Conservation (phyloP, 179 eudicot genomes). For the Actinidia polygama region DNA sequence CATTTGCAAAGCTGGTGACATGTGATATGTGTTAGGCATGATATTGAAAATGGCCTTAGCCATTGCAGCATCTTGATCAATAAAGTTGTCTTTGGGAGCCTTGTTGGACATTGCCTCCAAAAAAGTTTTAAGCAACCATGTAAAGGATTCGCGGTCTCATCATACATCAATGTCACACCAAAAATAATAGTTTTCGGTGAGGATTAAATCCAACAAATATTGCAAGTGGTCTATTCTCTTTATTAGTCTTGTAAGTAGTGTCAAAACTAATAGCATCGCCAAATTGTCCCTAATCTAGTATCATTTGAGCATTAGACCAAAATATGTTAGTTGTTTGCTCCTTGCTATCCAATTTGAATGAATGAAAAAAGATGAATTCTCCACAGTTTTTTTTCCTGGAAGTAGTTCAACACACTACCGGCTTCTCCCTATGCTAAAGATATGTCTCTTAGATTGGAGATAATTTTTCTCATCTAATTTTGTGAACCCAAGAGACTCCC, state of each 20-base stretch:
- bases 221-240: constrained; percentile 9
- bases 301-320: constrained; percentile 19
- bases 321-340: neutral
- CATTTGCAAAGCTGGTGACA: too few relatives aligned
- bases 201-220: constrained; percentile 15
- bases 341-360: neutral
- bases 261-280: constrained; percentile 21
- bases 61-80: constrained; percentile 18
- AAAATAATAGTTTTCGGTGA: constrained; percentile 8
- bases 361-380: too few relatives aligned
- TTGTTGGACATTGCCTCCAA: neutral
- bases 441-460: neutral
- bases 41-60: too few relatives aligned
- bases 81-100: neutral
- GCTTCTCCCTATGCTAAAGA: neutral
- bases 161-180: constrained; percentile 1
- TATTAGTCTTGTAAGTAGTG: constrained; percentile 16
- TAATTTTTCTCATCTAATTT: neutral
- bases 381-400: too few relatives aligned
- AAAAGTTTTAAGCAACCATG: constrained; percentile 15
- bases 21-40: too few relatives aligned
- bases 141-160: constrained; percentile 14
- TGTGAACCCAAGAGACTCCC: neutral
- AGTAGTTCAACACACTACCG: too few relatives aligned
- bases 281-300: constrained; percentile 5